These are phyloP conservation scores for Phascolomyces articulosus DNA, from an alignment of 371 early-diverging fungal genomes.

Conservation along the genomic window DNA sequence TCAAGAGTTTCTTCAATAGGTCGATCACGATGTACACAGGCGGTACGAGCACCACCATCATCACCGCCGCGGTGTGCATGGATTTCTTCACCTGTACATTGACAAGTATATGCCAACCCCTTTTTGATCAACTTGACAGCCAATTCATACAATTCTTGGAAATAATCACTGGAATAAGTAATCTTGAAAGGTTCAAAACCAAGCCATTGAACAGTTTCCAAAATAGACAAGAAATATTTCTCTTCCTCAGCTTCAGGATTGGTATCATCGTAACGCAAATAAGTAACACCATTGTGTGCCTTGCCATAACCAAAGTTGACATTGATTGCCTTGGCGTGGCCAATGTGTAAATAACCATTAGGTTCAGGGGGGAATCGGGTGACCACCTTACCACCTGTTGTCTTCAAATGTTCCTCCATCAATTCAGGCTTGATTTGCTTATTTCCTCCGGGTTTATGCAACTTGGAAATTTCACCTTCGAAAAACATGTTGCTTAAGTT, in stretches of 20 bases:
- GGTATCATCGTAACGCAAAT: conserved; percentile 99
- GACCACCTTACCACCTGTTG: conserved; percentile 93
- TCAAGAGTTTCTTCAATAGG: conserved; percentile 91
- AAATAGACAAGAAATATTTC: conserved; percentile 94
- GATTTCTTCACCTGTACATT: conserved; percentile 96
- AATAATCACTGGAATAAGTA: conserved; percentile 98
- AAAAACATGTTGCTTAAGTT: conserved; percentile 68
- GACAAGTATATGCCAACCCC: conserved; percentile 98
- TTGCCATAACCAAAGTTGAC: conserved; percentile 98
- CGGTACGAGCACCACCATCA: conserved; percentile 82
- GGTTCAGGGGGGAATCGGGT: conserved; percentile 99
- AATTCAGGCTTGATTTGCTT: conserved; percentile 94
- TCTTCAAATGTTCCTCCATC: conserved; percentile 91
- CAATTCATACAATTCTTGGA: conserved; percentile 92
- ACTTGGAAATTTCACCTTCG: conserved; percentile 89
- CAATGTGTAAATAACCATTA: conserved; percentile 98
- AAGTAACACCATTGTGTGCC: conserved; percentile 91
- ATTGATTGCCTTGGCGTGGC: conserved; percentile 99
- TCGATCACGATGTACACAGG: conserved; percentile 93
- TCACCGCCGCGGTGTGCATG: conserved; percentile 92
- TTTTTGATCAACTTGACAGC: conserved; percentile 90
- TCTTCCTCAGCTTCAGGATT: conserved; percentile 99
- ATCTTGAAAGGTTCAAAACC: conserved; percentile 96
- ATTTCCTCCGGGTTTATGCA: conserved; percentile 98
- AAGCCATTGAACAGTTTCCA: conserved; percentile 97